A percentile compares a stretch with the other conserved stretches of the same genome.
These are phyloP conservation scores for Telfairia occidentalis DNA, from an alignment of 331 rosid genomes.

Conservation along the genomic window DNA sequence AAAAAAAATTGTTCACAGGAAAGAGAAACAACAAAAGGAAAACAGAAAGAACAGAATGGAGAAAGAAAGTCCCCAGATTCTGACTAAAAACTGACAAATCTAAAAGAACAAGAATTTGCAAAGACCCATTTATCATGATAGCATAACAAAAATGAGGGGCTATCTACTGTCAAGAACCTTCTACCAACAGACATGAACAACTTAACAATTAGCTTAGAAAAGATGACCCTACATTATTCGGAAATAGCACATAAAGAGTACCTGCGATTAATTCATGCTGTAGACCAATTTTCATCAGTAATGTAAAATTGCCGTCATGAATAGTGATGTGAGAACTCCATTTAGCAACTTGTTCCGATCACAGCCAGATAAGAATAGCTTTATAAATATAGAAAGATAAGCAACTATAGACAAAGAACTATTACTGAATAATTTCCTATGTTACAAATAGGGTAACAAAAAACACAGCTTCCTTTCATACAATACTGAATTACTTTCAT, in stretches of 20 bases:
- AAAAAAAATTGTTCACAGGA: not conserved
- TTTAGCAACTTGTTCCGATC: not conserved
- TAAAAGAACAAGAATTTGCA: not conserved
- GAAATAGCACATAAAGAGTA: not conserved
- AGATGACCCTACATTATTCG: not conserved
- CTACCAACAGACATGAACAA: not conserved
- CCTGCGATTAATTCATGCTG: conserved; percentile 1
- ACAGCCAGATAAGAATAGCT: not conserved
- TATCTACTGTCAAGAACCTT: not conserved
- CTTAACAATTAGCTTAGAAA: not conserved
- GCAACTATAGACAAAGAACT: not conserved
- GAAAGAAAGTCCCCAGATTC: not conserved
- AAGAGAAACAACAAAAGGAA: not conserved
- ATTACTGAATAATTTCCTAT: not conserved
- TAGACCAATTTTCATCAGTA: not conserved
- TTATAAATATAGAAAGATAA: not conserved
- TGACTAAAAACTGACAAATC: not conserved
- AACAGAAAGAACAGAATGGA: not conserved
- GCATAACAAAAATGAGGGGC: not conserved
- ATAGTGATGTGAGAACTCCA: not conserved
- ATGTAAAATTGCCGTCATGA: not conserved
- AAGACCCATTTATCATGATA: not conserved
- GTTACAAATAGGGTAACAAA: not conserved
- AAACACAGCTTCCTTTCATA: not conserved
- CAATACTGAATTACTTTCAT: not conserved